Evolutionary conservation across 768 basidiomycete species (phyloP).

Genomic region (Lanmaoa pseudosensibilis): DNA sequence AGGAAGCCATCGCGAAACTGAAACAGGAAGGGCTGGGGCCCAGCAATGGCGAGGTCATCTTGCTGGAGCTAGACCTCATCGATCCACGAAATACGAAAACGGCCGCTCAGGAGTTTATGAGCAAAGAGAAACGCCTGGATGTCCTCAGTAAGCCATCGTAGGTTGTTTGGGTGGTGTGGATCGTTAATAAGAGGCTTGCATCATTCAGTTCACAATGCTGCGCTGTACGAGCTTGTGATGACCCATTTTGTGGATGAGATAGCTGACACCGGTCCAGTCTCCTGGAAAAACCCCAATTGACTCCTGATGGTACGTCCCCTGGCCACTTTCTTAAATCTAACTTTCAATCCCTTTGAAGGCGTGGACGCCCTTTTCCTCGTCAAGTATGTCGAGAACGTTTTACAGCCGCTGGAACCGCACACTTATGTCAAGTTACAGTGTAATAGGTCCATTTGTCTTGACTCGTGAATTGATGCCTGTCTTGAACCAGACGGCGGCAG

Average conservation of each 20-base stretch:
- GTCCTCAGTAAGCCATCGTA: conserved; percentile 42
- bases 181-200: neutral
- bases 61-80: conserved; percentile 51
- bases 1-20: conserved; percentile 48
- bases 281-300: conserved; percentile 19
- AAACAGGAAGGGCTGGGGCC: conserved; percentile 43
- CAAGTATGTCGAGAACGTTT: conserved; percentile 37
- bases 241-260: neutral
- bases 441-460: conserved; percentile 56
- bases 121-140: conserved; percentile 52
- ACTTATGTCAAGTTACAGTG: conserved; percentile 26
- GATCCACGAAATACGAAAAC: conserved; percentile 48
- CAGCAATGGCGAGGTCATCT: conserved; percentile 48
- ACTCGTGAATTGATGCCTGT: conserved; percentile 55
- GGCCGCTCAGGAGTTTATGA: conserved; percentile 50
- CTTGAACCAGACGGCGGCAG: conserved; percentile 47
- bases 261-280: conserved; percentile 18
- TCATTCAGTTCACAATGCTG: conserved; percentile 56
- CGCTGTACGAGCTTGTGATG: conserved; percentile 35
- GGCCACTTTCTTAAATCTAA: neutral
- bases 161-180: neutral
- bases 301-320: conserved; percentile 27
- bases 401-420: neutral
- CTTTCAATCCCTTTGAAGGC: conserved; percentile 28
- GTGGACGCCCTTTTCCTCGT: conserved; percentile 41